Evolutionary conservation across 2,329 filamentous ascomycete genomes (phyloP).

Genomic region (Diaporthe humulicola): DNA sequence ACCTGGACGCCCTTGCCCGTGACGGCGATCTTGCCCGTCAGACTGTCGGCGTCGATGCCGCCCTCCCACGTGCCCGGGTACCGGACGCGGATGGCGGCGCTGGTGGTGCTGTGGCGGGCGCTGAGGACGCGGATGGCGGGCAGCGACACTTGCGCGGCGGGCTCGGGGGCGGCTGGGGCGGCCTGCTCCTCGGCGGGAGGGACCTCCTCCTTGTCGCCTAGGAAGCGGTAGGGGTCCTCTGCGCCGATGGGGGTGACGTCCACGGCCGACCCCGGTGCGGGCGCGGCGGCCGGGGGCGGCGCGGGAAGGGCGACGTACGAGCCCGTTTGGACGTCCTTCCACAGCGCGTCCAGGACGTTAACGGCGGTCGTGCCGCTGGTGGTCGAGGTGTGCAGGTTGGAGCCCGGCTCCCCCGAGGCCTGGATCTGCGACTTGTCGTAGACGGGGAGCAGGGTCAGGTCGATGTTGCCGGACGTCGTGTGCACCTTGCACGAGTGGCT

Average conservation of each 20-base stretch:
- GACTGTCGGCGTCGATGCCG: conserved; percentile 53
- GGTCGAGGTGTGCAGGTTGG: conserved; percentile 55
- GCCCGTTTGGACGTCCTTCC: conserved; percentile 49
- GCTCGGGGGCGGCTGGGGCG: background rate
- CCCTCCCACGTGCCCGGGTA: conserved; percentile 67
- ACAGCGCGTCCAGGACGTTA: conserved; percentile 58
- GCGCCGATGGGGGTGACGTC: conserved; percentile 37
- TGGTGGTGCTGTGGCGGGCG: conserved; percentile 59
- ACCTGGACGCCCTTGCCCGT: conserved; percentile 59
- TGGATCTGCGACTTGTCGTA: conserved; percentile 47
- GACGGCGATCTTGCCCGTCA: conserved; percentile 56
- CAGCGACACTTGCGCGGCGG: conserved; percentile 3
- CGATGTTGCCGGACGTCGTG: conserved; percentile 57
- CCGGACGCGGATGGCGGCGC: conserved; percentile 56
- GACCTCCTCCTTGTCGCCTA: background rate
- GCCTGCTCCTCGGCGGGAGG: background rate
- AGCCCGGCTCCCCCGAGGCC: conserved; percentile 7
- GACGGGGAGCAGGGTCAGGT: conserved; percentile 59
- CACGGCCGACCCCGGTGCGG: background rate
- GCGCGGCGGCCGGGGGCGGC: conserved; percentile 18
- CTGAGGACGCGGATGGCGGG: conserved; percentile 52
- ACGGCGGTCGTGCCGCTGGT: conserved; percentile 59
- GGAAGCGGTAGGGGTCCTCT: conserved; percentile 40
- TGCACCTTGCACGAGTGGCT: conserved; percentile 51
- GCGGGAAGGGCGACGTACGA: conserved; percentile 44